phyloP scores from a whole-genome alignment of 805 yeast species.

The Zygosaccharomyces gambellarensis region DNA sequence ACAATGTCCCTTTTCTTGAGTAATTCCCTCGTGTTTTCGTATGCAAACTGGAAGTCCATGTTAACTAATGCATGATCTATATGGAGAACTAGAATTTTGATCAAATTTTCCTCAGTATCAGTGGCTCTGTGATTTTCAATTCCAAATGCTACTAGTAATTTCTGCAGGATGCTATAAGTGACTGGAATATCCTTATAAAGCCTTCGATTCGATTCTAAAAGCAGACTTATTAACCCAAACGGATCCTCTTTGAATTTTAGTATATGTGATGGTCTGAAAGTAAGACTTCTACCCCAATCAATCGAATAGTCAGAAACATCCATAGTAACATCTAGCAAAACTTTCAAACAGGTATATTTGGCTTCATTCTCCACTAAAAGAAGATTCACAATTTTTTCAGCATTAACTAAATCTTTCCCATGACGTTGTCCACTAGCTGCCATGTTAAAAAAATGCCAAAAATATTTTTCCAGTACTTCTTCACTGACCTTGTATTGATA shows the following conservation, averaged over 20 bases:
- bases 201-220: conserved; percentile 51
- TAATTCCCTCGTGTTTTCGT: conserved; percentile 38
- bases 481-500: conserved; percentile 14
- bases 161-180: conserved; percentile 39
- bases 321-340: conserved; percentile 29
- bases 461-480: conserved; percentile 28
- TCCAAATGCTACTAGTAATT: conserved; percentile 40
- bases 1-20: conserved; percentile 21
- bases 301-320: conserved; percentile 30
- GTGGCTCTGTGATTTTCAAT: conserved; percentile 12
- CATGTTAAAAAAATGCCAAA: conserved; percentile 41
- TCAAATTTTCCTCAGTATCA: conserved; percentile 8
- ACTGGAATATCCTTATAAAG: conserved; percentile 44
- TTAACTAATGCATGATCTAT: conserved; percentile 64
- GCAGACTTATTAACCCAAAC: conserved; percentile 36
- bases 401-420: conserved; percentile 40
- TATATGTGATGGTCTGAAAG: conserved; percentile 39
- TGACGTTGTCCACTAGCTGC: conserved; percentile 40
- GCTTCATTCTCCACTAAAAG: conserved; percentile 13
- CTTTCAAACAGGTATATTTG: conserved; percentile 15
- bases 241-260: conserved; percentile 33
- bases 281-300: conserved; percentile 32
- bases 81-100: conserved; percentile 43
- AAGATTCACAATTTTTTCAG: conserved; percentile 27
- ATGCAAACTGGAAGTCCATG: conserved; percentile 58